These are phyloP conservation scores for Nigrograna mackinnonii DNA, from an alignment of 2,329 filamentous ascomycete species.

Conservation along the genomic window DNA sequence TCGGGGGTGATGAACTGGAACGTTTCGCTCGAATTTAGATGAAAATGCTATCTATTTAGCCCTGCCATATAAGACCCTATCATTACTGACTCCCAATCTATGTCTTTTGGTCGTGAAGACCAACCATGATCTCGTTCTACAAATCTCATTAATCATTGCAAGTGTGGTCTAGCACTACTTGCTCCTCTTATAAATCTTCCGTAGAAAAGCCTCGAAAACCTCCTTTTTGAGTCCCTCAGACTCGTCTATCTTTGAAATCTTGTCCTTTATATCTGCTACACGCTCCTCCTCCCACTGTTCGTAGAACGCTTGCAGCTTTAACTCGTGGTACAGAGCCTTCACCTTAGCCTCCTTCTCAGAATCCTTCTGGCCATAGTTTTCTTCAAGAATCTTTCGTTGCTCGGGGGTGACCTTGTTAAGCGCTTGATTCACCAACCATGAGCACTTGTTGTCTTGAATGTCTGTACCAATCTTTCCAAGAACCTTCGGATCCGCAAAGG, in stretches of 20 bases:
- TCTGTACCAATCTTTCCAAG: constrained; percentile 99
- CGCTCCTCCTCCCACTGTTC: constrained; percentile 86
- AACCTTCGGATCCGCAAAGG: constrained; percentile 87
- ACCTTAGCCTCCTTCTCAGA: constrained; percentile 78
- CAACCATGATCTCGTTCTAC: too few species aligned
- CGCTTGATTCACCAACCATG: constrained; percentile 96
- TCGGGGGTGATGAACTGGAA: too few species aligned
- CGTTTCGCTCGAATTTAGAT: too few species aligned
- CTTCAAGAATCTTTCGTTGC: constrained; percentile 84
- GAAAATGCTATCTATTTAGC: too few species aligned
- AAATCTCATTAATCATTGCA: too few species aligned
- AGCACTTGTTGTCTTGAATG: constrained; percentile 99
- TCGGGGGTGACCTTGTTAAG: constrained; percentile 78
- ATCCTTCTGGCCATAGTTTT: constrained; percentile 95
- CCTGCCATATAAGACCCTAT: too few species aligned
- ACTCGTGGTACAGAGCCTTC: constrained; percentile 86
- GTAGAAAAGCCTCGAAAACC: constrained; percentile 86
- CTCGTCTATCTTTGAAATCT: constrained; percentile 84
- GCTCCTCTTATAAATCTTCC: constrained; percentile 98
- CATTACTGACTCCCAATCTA: too few species aligned
- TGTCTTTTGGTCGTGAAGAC: too few species aligned
- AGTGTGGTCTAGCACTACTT: too few species aligned
- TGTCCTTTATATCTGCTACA: constrained; percentile 73
- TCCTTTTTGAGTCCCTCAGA: constrained; percentile 84
- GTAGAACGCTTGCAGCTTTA: constrained; percentile 83